Base-by-base conservation (phyloP, 164 flowering plant species). In the Vitis riparia region DNA sequence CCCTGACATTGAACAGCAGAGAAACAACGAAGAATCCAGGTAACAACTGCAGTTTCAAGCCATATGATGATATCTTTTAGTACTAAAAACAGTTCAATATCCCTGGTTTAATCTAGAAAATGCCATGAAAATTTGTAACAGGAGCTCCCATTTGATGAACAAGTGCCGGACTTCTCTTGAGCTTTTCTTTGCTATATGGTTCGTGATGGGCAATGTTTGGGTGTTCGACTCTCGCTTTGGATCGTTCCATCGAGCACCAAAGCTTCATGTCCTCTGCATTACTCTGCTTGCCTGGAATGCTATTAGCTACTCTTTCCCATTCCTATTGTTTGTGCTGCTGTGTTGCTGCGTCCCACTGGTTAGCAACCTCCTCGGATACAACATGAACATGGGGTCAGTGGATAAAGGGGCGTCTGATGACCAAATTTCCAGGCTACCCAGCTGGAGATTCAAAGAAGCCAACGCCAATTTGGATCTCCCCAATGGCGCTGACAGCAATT, bases 181-280 rank as follows among this genome's bases (percentile, higher is more conserved):
- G 80, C 91, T 95, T 27, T 90, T 91, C 87, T 92, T 91, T 66
- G 99, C 99, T 13, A 91, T 95, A 70, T 95, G 99, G 99, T 95
- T 95, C 56, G 99, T 95, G 72, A 91, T 92, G 94, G 99, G 98
- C 0, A 95, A 95, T 55, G 94, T 95, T n/a, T 95, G 99, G 99
- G 89, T 92, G 16, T 91, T 92, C 51, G 98, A 92, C 76, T 76
- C 94, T 49, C 90, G 98, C 15, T 79, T 85, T 52, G 87, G 88
- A 7, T 84, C 91, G 3, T 89, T 85, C 76, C 70, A 68, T 13
- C 83, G 73, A 57, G 92, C 97, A 50, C 97, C 99, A 0, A 90
- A 85, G 60, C 87, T 95, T 30, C 93, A 92, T 55, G 68, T 83
- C 23, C 91, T 95, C 64, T 92, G 98, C 81, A 83, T 89, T 60